Conservation (phyloP, 78 protist species). For the Dictyostelium brefeldianum region DNA sequence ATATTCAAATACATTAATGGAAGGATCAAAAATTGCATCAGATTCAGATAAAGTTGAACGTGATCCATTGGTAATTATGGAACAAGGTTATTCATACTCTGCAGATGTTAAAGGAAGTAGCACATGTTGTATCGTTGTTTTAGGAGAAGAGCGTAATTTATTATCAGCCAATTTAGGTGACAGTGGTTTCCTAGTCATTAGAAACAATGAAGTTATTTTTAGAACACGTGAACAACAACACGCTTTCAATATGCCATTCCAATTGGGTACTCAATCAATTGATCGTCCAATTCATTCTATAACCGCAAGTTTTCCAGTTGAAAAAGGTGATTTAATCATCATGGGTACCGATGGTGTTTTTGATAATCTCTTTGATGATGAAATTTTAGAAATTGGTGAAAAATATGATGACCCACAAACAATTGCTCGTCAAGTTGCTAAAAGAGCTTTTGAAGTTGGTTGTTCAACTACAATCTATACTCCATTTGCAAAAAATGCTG, state of each 20-base stretch:
- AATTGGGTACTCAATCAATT: slow-evolving; percentile 84
- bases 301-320: slow-evolving; percentile 49
- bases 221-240: slow-evolving; percentile 88
- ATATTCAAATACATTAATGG: slow-evolving; percentile 87
- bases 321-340: slow-evolving; percentile 81
- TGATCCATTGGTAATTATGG: slow-evolving; percentile 58
- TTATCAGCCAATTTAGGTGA: slow-evolving; percentile 90
- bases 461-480: slow-evolving; percentile 42
- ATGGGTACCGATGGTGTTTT: slow-evolving; percentile 91
- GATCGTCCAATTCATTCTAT: slow-evolving; percentile 73
- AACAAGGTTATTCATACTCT: slow-evolving; percentile 63
- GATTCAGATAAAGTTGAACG: neutral
- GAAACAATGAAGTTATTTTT: slow-evolving; percentile 65
- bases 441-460: slow-evolving; percentile 71
- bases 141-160: slow-evolving; percentile 38
- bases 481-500: slow-evolving; percentile 81
- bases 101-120: slow-evolving; percentile 85
- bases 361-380: slow-evolving; percentile 89
- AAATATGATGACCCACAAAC: slow-evolving; percentile 52
- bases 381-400: slow-evolving; percentile 48
- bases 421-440: slow-evolving; percentile 51
- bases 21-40: slow-evolving; percentile 57
- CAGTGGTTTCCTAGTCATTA: slow-evolving; percentile 80
- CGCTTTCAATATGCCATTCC: slow-evolving; percentile 89
- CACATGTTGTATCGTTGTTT: slow-evolving; percentile 82